Evolutionary conservation across 1,139 yeast species (phyloP).

Genomic region (Blastobotrys ciferrii): DNA sequence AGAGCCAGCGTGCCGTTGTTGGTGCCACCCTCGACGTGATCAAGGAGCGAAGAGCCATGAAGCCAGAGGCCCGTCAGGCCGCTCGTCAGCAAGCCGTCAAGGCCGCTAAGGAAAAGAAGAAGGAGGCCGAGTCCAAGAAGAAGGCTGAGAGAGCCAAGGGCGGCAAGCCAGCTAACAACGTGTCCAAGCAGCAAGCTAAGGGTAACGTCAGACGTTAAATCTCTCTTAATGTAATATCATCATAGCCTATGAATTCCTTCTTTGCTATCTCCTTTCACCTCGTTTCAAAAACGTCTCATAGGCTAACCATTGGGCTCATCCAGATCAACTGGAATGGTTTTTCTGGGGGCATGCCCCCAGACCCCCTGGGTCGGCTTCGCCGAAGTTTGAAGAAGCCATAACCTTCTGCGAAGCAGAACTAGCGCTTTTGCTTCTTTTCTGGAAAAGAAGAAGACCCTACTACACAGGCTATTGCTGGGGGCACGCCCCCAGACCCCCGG

Average conservation of each 20-base stretch:
- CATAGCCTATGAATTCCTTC: conserved; percentile 2
- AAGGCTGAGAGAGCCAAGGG: conserved; percentile 89
- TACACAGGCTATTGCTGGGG: too few relatives aligned
- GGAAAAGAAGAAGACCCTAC: too few relatives aligned
- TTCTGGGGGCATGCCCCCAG: too few relatives aligned
- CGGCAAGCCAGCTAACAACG: conserved; percentile 79
- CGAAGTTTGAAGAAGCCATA: too few relatives aligned
- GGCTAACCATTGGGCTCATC: too few relatives aligned
- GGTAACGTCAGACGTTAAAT: conserved; percentile 30
- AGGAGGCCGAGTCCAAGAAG: conserved; percentile 90
- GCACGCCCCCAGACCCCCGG: too few relatives aligned
- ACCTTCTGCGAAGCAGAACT: too few relatives aligned
- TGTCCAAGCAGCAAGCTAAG: conserved; percentile 42
- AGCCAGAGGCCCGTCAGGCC: conserved; percentile 98
- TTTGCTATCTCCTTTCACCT: background rate
- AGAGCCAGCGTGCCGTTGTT: conserved; percentile 98
- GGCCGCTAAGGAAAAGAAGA: conserved; percentile 94
- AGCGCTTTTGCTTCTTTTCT: too few relatives aligned
- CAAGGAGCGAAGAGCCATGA: conserved; percentile 94
- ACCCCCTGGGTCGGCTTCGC: too few relatives aligned
- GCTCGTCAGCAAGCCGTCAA: conserved; percentile 89
- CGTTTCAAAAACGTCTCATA: too few relatives aligned
- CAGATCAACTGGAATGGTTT: too few relatives aligned
- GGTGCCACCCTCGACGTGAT: conserved; percentile 99
- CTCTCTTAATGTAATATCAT: conserved; percentile 3